Percentiles rank a stretch among this genome's conserved stretches.
These are phyloP conservation scores for Trifolium subterraneum DNA, from an alignment of 306 rosid species.

Conservation along the genomic window DNA sequence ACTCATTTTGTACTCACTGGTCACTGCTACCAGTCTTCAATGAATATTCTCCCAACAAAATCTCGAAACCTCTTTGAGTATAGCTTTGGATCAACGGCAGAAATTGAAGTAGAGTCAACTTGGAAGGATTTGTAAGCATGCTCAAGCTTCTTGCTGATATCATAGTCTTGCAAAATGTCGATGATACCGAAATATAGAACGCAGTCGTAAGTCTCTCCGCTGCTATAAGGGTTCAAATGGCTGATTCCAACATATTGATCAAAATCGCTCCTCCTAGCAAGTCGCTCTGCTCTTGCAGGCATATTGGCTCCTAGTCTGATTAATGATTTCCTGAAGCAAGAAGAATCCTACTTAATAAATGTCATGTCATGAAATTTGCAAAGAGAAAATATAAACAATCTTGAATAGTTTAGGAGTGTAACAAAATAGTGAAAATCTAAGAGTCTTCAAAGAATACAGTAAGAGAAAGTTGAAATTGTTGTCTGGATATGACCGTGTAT, in stretches of 20 bases:
- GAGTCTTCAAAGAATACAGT: slow-evolving; percentile 20
- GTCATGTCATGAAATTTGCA: not conserved
- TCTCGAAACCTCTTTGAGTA: slow-evolving; percentile 93
- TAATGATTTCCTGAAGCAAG: slow-evolving; percentile 78
- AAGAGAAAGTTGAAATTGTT: slow-evolving; percentile 6
- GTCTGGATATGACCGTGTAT: not conserved
- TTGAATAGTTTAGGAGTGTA: slow-evolving; percentile 7
- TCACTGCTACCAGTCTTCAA: slow-evolving; percentile 73
- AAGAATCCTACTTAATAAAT: slow-evolving; percentile 17
- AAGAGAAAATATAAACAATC: slow-evolving; percentile 8
- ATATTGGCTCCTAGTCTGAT: slow-evolving; percentile 95
- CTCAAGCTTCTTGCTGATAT: slow-evolving; percentile 93
- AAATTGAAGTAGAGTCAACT: slow-evolving; percentile 82
- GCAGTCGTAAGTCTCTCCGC: slow-evolving; percentile 81
- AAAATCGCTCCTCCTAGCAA: slow-evolving; percentile 84
- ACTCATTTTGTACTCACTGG: not conserved
- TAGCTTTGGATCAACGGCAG: slow-evolving; percentile 98
- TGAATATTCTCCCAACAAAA: slow-evolving; percentile 80
- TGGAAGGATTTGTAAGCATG: slow-evolving; percentile 96
- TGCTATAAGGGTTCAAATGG: slow-evolving; percentile 77
- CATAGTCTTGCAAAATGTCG: slow-evolving; percentile 97
- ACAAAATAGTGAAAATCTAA: slow-evolving; percentile 18
- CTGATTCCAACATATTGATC: slow-evolving; percentile 86
- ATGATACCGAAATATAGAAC: slow-evolving; percentile 92
- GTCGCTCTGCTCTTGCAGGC: slow-evolving; percentile 96